Conservation (phyloP, 768 basidiomycete species). For the Leccinum obscurum region DNA sequence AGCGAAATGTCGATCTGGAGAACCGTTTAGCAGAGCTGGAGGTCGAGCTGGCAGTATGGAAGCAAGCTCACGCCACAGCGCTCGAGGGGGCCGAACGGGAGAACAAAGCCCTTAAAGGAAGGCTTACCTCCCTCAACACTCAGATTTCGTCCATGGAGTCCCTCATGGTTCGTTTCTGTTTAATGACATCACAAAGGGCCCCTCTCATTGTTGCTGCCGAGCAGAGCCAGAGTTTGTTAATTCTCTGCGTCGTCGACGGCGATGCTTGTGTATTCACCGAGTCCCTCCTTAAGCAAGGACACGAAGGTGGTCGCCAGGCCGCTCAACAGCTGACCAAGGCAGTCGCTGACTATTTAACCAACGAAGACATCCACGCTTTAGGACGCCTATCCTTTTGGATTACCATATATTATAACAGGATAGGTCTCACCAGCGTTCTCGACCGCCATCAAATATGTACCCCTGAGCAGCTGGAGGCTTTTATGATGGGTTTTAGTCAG, state of each 20-base stretch:
- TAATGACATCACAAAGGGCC: not conserved
- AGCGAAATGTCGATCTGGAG: slow-evolving; percentile 64
- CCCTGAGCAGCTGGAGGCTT: slow-evolving; percentile 67
- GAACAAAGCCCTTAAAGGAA: slow-evolving; percentile 65
- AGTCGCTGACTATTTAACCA: slow-evolving; percentile 66
- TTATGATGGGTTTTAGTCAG: slow-evolving; percentile 70
- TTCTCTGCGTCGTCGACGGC: slow-evolving; percentile 75
- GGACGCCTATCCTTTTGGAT: slow-evolving; percentile 76
- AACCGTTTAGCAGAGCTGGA: slow-evolving; percentile 66
- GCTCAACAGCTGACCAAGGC: slow-evolving; percentile 66
- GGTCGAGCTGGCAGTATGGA: slow-evolving; percentile 68
- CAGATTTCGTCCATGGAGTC: slow-evolving; percentile 62
- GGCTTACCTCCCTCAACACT: slow-evolving; percentile 60
- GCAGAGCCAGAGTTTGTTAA: slow-evolving; percentile 65
- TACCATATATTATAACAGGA: slow-evolving; percentile 68
- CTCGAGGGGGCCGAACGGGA: slow-evolving; percentile 65
- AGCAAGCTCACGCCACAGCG: slow-evolving; percentile 63
- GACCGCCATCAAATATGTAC: slow-evolving; percentile 56
- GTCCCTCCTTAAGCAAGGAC: slow-evolving; percentile 59
- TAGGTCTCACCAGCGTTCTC: slow-evolving; percentile 51
- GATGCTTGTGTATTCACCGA: slow-evolving; percentile 67
- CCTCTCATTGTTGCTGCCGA: slow-evolving; percentile 7
- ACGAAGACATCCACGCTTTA: slow-evolving; percentile 58
- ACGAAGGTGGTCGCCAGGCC: slow-evolving; percentile 59
- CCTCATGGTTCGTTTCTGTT: slow-evolving; percentile 38